phyloP scores from a whole-genome alignment of 192 early-diverging fungal species.

The Backusella sp. region DNA sequence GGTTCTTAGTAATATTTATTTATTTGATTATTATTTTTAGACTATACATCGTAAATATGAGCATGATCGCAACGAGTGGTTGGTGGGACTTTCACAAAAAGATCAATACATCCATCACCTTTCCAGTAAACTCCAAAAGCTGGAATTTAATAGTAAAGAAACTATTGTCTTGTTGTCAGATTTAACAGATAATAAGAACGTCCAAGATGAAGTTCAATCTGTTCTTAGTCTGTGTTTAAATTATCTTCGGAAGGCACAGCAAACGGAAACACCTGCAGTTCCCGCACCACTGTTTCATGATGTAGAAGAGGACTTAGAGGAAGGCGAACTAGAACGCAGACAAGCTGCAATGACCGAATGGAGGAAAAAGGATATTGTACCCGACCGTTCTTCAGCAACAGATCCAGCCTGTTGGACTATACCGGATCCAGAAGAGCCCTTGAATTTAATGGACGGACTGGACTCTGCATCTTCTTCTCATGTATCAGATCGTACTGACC shows the following conservation, averaged over 20 bases:
- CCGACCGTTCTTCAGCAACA: neutral
- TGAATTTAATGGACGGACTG: conserved; percentile 22
- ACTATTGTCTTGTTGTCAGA: conserved; percentile 43
- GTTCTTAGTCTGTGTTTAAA: conserved; percentile 26
- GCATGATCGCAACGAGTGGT: conserved; percentile 44
- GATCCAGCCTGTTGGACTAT: neutral
- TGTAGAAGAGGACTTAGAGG: conserved; percentile 22
- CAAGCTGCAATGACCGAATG: conserved; percentile 23
- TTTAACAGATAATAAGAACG: neutral
- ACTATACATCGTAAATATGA: conserved; percentile 46
- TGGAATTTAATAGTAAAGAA: conserved; percentile 45
- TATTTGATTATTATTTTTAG: conserved; percentile 20
- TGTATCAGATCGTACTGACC: conserved; percentile 10
- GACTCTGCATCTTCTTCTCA: conserved; percentile 11
- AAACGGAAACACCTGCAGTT: neutral
- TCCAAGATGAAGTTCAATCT: conserved; percentile 4
- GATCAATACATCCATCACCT: conserved; percentile 46
- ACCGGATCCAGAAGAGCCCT: neutral
- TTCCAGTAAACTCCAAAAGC: conserved; percentile 38
- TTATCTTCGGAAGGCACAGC: conserved; percentile 32
- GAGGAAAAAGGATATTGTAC: neutral
- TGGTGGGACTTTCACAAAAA: conserved; percentile 46
- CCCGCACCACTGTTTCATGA: neutral
- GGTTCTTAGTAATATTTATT: neutral
- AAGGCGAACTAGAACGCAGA: conserved; percentile 34